A percentile compares a stretch with the other conserved stretches of the same genome.
Conservation (phyloP, 2,329 filamentous ascomycete genomes). For the Arachnopeziza araneosa region DNA sequence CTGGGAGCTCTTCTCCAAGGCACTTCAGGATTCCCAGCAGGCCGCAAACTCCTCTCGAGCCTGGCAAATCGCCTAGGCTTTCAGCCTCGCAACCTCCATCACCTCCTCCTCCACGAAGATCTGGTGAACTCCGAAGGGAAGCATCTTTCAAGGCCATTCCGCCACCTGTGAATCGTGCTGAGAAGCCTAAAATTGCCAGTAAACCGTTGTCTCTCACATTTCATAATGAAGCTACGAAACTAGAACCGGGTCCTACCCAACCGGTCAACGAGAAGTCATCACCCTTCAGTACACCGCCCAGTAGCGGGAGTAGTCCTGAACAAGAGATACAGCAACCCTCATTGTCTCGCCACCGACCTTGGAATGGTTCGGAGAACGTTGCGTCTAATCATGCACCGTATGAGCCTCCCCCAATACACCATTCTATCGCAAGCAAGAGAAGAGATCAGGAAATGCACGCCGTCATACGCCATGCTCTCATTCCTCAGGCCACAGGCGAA, state of each 20-base stretch:
- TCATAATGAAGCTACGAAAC: slow-evolving; percentile 29
- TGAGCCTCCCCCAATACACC: slow-evolving; percentile 50
- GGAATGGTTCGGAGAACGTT: slow-evolving; percentile 31
- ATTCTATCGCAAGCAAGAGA: slow-evolving; percentile 39
- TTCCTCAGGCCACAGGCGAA: slow-evolving; percentile 40
- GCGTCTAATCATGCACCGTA: slow-evolving; percentile 31
- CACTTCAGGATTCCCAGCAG: slow-evolving; percentile 51
- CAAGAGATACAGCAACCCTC: slow-evolving; percentile 46
- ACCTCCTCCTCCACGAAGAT: slow-evolving; percentile 58
- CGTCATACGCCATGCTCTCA: slow-evolving; percentile 32
- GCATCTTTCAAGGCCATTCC: slow-evolving; percentile 39
- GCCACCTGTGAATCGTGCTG: slow-evolving; percentile 73
- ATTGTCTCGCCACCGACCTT: slow-evolving; percentile 42
- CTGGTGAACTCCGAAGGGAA: slow-evolving; percentile 51
- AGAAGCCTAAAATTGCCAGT: slow-evolving; percentile 62
- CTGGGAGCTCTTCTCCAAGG: slow-evolving; percentile 33
- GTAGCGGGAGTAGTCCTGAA: slow-evolving; percentile 58
- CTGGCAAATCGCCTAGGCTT: slow-evolving; percentile 43
- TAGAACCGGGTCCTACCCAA: slow-evolving; percentile 16
- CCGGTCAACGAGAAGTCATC: slow-evolving; percentile 43
- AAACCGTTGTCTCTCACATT: slow-evolving; percentile 26
- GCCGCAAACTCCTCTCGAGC: slow-evolving; percentile 48
- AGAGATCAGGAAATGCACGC: slow-evolving; percentile 40
- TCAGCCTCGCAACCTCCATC: slow-evolving; percentile 50
- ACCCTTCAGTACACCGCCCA: slow-evolving; percentile 82